Conservation (phyloP, 257 asterid species). For the Anisodus acutangulus region DNA sequence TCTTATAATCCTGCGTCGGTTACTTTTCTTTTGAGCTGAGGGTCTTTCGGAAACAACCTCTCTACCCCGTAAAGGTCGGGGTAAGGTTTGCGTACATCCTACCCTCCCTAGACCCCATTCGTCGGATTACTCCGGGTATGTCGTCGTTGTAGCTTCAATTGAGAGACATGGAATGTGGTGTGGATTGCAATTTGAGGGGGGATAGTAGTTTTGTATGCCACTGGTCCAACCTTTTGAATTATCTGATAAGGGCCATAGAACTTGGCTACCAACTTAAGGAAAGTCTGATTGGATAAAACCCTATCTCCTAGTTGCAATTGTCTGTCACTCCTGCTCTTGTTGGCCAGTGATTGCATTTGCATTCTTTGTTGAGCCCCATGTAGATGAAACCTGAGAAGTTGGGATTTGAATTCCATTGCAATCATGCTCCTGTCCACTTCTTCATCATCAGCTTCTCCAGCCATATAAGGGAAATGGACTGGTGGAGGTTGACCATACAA, state of each 20-base stretch:
- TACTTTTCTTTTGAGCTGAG: no score
- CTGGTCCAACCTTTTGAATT: background rate
- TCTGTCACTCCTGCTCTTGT: background rate
- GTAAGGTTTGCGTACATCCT: no score
- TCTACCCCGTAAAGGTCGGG: no score
- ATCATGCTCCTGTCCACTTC: background rate
- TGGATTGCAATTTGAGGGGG: background rate
- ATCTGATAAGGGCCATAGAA: background rate
- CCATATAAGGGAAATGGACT: no score
- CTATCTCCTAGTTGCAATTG: background rate
- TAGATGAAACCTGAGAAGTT: background rate
- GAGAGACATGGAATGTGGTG: background rate
- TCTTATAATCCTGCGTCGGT: no score
- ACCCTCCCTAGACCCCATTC: no score
- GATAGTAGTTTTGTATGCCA: background rate
- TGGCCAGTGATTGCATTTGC: background rate
- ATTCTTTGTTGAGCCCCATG: background rate
- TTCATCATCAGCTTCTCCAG: no score
- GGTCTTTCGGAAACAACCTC: no score
- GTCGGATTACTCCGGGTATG: no score
- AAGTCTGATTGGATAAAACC: background rate
- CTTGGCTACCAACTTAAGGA: background rate
- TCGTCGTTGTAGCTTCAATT: background rate
- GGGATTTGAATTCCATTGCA: background rate
- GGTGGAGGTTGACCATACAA: no score